Base-by-base conservation (phyloP, 176 grass and related monocot genomes). In the Pontederia paniculata region DNA sequence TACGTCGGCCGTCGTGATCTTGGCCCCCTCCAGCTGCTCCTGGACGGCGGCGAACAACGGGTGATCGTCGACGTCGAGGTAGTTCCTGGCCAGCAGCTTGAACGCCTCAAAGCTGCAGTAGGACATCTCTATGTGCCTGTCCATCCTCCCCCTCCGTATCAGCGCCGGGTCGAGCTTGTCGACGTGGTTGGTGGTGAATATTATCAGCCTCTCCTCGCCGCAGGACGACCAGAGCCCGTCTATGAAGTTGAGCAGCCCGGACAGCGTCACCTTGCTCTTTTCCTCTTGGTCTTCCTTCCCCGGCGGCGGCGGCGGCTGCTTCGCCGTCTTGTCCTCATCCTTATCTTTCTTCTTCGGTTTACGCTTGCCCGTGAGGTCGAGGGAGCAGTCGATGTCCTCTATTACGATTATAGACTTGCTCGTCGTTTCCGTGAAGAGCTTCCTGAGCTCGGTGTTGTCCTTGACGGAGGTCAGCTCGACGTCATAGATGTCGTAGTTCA, bases 341-440 rank as follows among this genome's bases (percentile, higher is more conserved):
- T 17, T 42, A 0, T 54, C 52, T 0, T 52, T 17, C n/a, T 69
- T 67, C 21, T 80, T 70, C 13, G 69, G 10, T n/a, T 75, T 82
- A 54, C 82, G 71, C 28, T 86, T 83, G 3, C 65, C 76, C 13
- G 78, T 91, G 51, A 91, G 72, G 54, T 77, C 77, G 44, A 86
- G 77, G 5, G 88, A 86, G 76, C 82, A 93, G 16, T 93, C 79
- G 2, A 93, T 82, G 63, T 83, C 88, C 55, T 83, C 78, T 42
- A 91, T 74, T 25, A 91, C 88, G 23, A 86, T 74, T 10, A 91
- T 83, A 10, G 88, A 93, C 56, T 83, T 87, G 44, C 83, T 73
- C 0, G 76, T 80, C 0, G 83, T 94, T 52, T 88, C 76, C 5
- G 87, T 88, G 62, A 88, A 94, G 44, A 94, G 83, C 73, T 81